phyloP scores from a whole-genome alignment of 192 early-diverging fungal species.

The Glomus cerebriforme region DNA sequence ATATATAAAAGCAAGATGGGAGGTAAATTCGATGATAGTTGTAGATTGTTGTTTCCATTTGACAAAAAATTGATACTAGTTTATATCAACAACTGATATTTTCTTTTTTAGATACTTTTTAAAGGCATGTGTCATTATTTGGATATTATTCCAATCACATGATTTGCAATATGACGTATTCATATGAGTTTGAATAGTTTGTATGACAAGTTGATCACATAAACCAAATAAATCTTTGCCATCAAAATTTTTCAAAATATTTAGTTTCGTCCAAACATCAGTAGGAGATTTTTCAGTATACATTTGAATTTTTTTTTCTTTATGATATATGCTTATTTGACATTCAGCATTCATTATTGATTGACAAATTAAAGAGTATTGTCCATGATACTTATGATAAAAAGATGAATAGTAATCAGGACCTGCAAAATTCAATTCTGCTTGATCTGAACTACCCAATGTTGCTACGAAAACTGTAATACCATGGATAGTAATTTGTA shows the following conservation, averaged over 20 bases:
- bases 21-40: not conserved
- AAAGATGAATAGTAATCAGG: not conserved
- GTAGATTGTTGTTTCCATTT: not conserved
- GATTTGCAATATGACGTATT: too few species aligned
- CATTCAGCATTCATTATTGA: too few species aligned
- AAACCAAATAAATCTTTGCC: not conserved
- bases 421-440: not conserved
- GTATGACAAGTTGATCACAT: too few species aligned
- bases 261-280: too few species aligned
- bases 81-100: too few species aligned
- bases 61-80: not conserved
- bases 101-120: too few species aligned
- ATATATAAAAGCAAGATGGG: not conserved
- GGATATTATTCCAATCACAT: too few species aligned
- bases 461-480: too few species aligned
- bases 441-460: too few species aligned
- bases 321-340: not conserved
- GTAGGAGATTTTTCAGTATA: not conserved
- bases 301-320: not conserved
- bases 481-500: too few species aligned
- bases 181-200: too few species aligned
- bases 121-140: too few species aligned
- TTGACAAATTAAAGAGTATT: conserved; percentile 2
- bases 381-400: not conserved
- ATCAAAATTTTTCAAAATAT: not conserved